phyloP scores from a whole-genome alignment of 441 rosid genomes.

The Metrosideros polymorpha region DNA sequence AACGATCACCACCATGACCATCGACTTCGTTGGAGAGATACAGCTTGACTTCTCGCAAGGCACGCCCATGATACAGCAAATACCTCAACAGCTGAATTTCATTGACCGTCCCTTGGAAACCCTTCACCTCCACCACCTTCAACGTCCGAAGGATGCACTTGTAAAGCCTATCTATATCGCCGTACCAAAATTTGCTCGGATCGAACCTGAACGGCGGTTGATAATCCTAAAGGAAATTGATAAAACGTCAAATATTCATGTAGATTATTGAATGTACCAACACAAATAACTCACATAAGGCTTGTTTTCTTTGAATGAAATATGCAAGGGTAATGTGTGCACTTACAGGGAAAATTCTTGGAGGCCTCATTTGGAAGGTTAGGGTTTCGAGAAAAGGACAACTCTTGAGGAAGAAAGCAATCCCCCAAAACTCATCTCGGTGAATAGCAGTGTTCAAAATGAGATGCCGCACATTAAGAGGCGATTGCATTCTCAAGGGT shows the following conservation, averaged over 20 bases:
- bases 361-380: constrained; percentile 17
- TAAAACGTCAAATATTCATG: not conserved
- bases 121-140: constrained; percentile 22
- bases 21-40: not conserved
- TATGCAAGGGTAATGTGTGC: not conserved
- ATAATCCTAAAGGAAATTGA: not conserved
- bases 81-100: constrained; percentile 5
- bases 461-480: constrained; percentile 18
- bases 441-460: constrained; percentile 28
- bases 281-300: not conserved
- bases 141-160: constrained; percentile 1
- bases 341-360: constrained; percentile 8
- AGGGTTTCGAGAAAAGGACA: constrained; percentile 23
- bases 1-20: not conserved
- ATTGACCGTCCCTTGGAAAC: constrained; percentile 4
- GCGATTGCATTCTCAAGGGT: constrained; percentile 1
- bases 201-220: not conserved
- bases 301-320: not conserved
- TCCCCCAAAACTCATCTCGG: constrained; percentile 22
- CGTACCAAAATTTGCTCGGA: not conserved
- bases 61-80: constrained; percentile 3
- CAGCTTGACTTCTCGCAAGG: constrained; percentile 8
- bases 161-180: not conserved
- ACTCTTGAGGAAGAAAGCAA: constrained; percentile 27
- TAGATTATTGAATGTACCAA: not conserved